Base-by-base conservation (phyloP, 2,329 filamentous ascomycete genomes). In the Curvularia verruculosa region DNA sequence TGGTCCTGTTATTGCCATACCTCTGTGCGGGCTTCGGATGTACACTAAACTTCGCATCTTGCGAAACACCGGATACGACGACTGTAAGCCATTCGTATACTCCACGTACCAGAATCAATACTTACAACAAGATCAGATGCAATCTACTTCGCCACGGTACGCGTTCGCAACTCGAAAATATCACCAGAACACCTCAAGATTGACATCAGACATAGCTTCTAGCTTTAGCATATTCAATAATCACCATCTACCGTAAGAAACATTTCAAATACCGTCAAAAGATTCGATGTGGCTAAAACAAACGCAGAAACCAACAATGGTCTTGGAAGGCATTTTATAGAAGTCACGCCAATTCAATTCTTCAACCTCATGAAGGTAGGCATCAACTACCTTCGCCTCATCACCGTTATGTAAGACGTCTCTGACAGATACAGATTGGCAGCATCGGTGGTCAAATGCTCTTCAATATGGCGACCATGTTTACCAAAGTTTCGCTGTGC, bases 301-400 rank as follows among this genome's bases (percentile, higher is more conserved):
- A 18, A n/a, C 6, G 1, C 6, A 64, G 62, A 65, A 49, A 61
- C 62, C 19, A 63, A 51, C 2, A 63, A 65, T n/a, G 61, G 62
- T 21, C 31, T 65, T 7, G 62, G 60, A 19, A 49, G 59, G 12
- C 58, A 65, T 19, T 63, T 59, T 21, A 59, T 54, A 53, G 60
- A 65, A 31, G 59, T 60, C 28, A 29, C 60, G 5, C 41, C 60
- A 12, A 23, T 49, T 10, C 47, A 56, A 19, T 65, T 63, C 34
- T 47, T 58, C n/a, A 34, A 46, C 3, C 19, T 65, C 19, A 65
- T 65, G 62, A 65, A 65, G 58, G 60, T 60, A 45, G 18, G 41
- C n/a, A 31, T 36, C 18, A 24, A n/a, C 34, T 41, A 21, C 39
- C 15, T 24, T 8, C 43, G 9, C 5, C 9, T 21, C 10, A 18